Evolutionary conservation across 768 basidiomycete species (phyloP).

Genomic region (Boletus insuetus): DNA sequence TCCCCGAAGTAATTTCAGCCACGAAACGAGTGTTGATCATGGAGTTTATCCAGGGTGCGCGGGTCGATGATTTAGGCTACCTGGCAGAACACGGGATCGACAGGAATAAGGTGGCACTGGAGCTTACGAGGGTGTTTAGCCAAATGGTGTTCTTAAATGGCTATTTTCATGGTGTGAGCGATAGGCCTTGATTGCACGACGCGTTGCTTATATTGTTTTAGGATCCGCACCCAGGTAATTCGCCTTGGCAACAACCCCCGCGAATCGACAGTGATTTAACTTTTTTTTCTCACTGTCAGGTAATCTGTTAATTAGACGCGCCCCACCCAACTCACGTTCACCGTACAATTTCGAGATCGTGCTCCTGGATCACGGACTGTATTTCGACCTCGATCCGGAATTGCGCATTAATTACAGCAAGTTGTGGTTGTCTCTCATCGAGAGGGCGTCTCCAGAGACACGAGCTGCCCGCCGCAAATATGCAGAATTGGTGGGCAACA

Average conservation of each 20-base stretch:
- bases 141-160: constrained; percentile 97
- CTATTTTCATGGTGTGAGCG: constrained; percentile 77
- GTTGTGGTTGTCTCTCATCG: constrained; percentile 89
- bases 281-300: constrained; percentile 39
- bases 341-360: constrained; percentile 97
- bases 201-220: constrained; percentile 31
- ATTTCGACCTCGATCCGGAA: constrained; percentile 83
- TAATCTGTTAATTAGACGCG: constrained; percentile 86
- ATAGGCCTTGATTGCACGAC: background rate
- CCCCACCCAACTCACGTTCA: constrained; percentile 57
- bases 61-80: constrained; percentile 86
- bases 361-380: constrained; percentile 89
- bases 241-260: background rate
- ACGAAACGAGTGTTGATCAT: constrained; percentile 86
- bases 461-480: constrained; percentile 76
- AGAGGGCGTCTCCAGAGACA: constrained; percentile 61
- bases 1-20: constrained; percentile 78
- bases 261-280: constrained; percentile 1
- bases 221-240: constrained; percentile 83
- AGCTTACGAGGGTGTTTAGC: constrained; percentile 86
- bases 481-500: constrained; percentile 87
- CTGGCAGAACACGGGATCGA: constrained; percentile 82
- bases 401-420: constrained; percentile 82
- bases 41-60: constrained; percentile 90
- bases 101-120: constrained; percentile 88